phyloP scores from a whole-genome alignment of 305 asterid species.

The Solanum hybrid region DNA sequence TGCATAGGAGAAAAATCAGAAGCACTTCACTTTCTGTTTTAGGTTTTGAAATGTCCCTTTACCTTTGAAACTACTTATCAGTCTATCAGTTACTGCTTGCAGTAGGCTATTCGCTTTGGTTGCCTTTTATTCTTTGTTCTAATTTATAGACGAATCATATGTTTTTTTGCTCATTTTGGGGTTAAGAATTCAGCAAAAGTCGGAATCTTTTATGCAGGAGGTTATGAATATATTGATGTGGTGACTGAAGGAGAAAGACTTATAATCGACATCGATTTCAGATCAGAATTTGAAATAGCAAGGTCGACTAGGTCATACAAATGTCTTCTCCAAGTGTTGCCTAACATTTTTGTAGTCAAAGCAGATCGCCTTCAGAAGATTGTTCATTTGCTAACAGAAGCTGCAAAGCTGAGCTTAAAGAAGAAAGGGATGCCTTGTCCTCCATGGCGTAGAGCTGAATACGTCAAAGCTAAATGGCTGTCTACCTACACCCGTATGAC shows the following conservation, averaged over 20 bases:
- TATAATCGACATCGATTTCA: conserved; percentile 67
- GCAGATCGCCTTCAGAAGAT: conserved; percentile 68
- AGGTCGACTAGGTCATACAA: conserved; percentile 67
- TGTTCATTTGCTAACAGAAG: conserved; percentile 47
- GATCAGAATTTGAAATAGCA: conserved; percentile 79
- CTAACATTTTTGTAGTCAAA: conserved; percentile 61
- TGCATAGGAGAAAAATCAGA: background rate
- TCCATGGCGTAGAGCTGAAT: conserved; percentile 80
- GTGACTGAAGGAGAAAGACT: conserved; percentile 43
- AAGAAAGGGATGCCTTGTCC: conserved; percentile 84
- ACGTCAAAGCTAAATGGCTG: conserved; percentile 78
- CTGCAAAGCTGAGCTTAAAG: conserved; percentile 73
- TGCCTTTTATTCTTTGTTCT: background rate
- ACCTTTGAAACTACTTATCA: background rate
- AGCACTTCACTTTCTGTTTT: background rate
- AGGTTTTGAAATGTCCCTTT: background rate
- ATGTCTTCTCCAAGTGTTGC: conserved; percentile 46
- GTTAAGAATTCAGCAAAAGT: background rate
- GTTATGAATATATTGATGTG: conserved; percentile 69
- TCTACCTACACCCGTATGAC: conserved; percentile 39
- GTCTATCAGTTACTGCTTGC: background rate
- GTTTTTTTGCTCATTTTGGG: background rate
- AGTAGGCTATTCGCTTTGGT: background rate
- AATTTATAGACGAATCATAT: background rate
- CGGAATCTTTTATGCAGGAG: conserved; percentile 28